Conservation (phyloP, 108 stramenopile genomes). For the Fistulifera pelliculosa region DNA sequence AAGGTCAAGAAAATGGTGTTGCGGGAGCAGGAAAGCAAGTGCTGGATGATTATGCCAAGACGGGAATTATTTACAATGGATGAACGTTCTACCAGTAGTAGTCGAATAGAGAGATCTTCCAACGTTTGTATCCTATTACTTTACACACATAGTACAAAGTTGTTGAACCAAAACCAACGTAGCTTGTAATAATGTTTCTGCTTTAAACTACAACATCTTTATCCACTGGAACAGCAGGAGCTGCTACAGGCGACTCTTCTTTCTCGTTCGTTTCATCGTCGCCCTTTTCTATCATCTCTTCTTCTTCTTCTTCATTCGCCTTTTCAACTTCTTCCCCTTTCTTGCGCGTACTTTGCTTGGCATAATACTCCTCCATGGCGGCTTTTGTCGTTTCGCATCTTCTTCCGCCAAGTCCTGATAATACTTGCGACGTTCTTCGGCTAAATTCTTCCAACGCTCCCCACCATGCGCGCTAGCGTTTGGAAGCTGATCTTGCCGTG, state of each 20-base stretch:
- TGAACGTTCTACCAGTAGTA: too few relatives aligned
- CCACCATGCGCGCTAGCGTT: constrained; percentile 38
- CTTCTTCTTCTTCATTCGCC: too few relatives aligned
- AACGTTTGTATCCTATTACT: too few relatives aligned
- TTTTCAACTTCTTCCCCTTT: neutral
- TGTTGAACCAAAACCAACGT: too few relatives aligned
- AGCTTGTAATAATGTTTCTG: too few relatives aligned
- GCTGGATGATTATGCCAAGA: constrained; percentile 49
- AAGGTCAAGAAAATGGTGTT: constrained; percentile 50
- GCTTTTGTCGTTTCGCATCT: constrained; percentile 42
- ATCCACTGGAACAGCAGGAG: too few relatives aligned
- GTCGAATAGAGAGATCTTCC: too few relatives aligned
- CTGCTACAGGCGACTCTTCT: too few relatives aligned
- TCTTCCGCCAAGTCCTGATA: constrained; percentile 44
- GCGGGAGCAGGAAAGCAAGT: constrained; percentile 59
- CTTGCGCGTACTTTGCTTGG: constrained; percentile 9
- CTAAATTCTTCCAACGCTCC: constrained; percentile 43
- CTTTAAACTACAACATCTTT: too few relatives aligned
- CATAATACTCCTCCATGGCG: constrained; percentile 51
- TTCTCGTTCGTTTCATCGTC: too few relatives aligned
- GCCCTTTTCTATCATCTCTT: too few relatives aligned
- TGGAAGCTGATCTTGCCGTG: constrained; percentile 57
- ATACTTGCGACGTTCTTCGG: constrained; percentile 29
- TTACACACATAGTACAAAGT: too few relatives aligned
- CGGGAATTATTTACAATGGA: constrained; percentile 67